phyloP scores from a whole-genome alignment of 306 rosid species.

The Cucurbita pepo region DNA sequence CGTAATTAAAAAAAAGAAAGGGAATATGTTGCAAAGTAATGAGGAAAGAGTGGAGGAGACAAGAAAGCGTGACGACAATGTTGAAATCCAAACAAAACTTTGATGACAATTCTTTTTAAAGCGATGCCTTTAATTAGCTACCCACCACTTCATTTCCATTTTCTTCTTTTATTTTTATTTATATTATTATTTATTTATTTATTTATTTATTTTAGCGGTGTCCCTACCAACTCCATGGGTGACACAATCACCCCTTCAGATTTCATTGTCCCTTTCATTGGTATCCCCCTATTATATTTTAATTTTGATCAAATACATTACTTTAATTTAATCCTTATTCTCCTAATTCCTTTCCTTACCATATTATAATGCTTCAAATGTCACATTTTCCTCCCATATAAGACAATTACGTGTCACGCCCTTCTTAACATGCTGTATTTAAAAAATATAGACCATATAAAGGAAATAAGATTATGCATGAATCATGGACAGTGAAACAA shows the following conservation, averaged over 20 bases:
- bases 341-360: neutral
- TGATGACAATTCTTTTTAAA: neutral
- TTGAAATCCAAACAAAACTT: slow-evolving; percentile 6
- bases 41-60: neutral
- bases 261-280: slow-evolving; percentile 12
- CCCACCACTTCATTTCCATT: neutral
- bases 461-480: neutral
- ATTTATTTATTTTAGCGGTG: slow-evolving; percentile 20
- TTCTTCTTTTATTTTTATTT: neutral
- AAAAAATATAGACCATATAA: neutral
- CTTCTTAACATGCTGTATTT: neutral
- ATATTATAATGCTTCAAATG: neutral
- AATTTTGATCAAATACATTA: neutral
- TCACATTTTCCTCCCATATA: neutral
- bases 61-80: slow-evolving; percentile 9
- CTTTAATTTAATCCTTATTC: neutral
- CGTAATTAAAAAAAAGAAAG: too few species aligned
- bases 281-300: neutral
- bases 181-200: neutral
- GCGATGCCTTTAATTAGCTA: neutral
- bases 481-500: neutral
- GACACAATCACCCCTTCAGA: slow-evolving; percentile 20
- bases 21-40: too few species aligned
- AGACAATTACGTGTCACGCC: neutral
- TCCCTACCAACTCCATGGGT: slow-evolving; percentile 30